A percentile compares a stretch with the other conserved stretches of the same genome.
Evolutionary conservation across 768 basidiomycete species (phyloP).

Genomic region (Pulveroboletus sp.): DNA sequence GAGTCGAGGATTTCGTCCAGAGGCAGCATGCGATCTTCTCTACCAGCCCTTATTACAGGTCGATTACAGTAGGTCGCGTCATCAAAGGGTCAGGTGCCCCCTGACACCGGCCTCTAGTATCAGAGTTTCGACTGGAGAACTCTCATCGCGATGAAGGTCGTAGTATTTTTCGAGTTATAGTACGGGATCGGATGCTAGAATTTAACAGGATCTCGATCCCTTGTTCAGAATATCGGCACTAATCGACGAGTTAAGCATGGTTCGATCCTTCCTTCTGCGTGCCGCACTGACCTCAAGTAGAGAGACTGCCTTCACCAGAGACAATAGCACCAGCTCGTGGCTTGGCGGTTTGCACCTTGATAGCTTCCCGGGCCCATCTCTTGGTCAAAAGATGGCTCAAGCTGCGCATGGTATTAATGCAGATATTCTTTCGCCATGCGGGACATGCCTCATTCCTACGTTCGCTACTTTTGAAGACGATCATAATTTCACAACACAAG

Average conservation of each 20-base stretch:
- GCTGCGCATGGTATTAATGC: conserved; percentile 64
- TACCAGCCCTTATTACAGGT: conserved; percentile 53
- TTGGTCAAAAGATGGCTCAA: conserved; percentile 56
- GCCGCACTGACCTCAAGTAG: conserved; percentile 22
- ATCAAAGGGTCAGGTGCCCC: neutral
- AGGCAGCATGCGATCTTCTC: conserved; percentile 56
- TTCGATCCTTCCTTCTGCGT: neutral
- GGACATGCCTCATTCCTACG: conserved; percentile 36
- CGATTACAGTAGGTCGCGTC: conserved; percentile 52
- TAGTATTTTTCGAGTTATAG: neutral
- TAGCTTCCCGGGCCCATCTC: conserved; percentile 56
- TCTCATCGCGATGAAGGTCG: conserved; percentile 64
- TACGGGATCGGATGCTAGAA: neutral
- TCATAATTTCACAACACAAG: conserved; percentile 57
- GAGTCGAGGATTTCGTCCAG: conserved; percentile 56
- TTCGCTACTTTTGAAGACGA: conserved; percentile 41
- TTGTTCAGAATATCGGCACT: conserved; percentile 58
- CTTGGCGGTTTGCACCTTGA: conserved; percentile 61
- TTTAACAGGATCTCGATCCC: conserved; percentile 49
- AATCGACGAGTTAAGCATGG: conserved; percentile 50
- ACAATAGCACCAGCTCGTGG: conserved; percentile 55
- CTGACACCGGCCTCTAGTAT: conserved; percentile 40
- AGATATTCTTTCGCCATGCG: conserved; percentile 61
- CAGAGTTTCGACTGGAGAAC: conserved; percentile 85
- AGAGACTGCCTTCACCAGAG: conserved; percentile 36